A percentile compares a stretch with the other conserved stretches of the same genome.
Evolutionary conservation across 75 land plant species (phyloP).

Genomic region (Pseudotsuga menziesii): DNA sequence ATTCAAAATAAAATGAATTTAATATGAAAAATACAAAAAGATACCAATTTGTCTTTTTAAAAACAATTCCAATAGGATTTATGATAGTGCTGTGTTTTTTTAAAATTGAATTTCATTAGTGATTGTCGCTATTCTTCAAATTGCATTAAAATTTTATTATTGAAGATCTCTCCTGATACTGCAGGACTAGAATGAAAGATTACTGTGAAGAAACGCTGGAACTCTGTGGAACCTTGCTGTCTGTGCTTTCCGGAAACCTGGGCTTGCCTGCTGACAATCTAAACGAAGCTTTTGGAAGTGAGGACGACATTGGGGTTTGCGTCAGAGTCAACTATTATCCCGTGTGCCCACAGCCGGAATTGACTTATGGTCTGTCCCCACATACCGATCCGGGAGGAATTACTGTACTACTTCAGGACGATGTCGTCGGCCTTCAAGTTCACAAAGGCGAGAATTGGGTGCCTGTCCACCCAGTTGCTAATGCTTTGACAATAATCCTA

Average conservation of each 20-base stretch:
- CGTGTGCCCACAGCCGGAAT: constrained; percentile 67
- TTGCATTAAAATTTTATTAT: too few species aligned
- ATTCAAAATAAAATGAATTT: too few species aligned
- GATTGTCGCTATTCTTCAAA: too few species aligned
- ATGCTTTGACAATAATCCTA: too few species aligned
- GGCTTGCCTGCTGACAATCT: constrained; percentile 25
- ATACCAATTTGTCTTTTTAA: too few species aligned
- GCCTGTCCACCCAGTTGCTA: constrained; percentile 46
- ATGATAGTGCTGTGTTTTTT: too few species aligned
- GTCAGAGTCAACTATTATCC: constrained; percentile 64
- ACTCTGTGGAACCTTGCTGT: constrained; percentile 25
- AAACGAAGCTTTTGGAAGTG: constrained; percentile 35
- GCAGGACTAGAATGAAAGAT: constrained; percentile 36
- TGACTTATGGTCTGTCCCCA: constrained; percentile 47
- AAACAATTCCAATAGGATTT: too few species aligned
- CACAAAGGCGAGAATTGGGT: constrained; percentile 43
- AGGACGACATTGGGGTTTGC: constrained; percentile 31
- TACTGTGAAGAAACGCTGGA: constrained; percentile 25
- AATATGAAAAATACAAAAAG: too few species aligned
- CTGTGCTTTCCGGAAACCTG: constrained; percentile 36
- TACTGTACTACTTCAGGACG: constrained; percentile 46
- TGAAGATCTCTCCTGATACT: neutral
- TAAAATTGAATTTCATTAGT: too few species aligned
- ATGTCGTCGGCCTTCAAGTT: constrained; percentile 65
- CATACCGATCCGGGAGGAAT: constrained; percentile 66